phyloP scores from a whole-genome alignment of 2,329 filamentous ascomycete genomes.

The Gaeumannomyces sp. region DNA sequence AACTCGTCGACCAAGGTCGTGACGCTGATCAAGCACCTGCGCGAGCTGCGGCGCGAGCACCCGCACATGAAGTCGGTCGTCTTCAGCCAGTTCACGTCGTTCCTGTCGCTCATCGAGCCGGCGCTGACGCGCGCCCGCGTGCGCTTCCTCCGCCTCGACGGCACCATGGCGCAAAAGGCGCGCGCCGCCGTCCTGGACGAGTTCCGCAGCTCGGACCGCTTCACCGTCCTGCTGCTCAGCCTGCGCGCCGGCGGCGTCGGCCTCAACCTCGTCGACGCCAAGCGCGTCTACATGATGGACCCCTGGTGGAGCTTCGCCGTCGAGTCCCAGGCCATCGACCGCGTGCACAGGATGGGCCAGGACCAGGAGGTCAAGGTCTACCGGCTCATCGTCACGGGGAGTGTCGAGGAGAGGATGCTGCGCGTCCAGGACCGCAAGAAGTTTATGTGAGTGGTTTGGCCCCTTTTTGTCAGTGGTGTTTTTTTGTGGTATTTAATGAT shows the following conservation, averaged over 20 bases:
- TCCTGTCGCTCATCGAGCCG: conserved; percentile 83
- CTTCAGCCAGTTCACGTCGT: conserved; percentile 96
- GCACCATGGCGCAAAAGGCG: conserved; percentile 79
- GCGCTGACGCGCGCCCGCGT: conserved; percentile 69
- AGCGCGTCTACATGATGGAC: conserved; percentile 97
- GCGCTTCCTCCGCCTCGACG: conserved; percentile 80
- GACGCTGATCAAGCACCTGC: conserved; percentile 69
- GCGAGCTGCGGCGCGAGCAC: conserved; percentile 58
- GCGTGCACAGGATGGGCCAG: conserved; percentile 96
- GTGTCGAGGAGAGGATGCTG: conserved; percentile 93
- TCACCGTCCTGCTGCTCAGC: conserved; percentile 73
- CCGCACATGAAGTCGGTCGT: conserved; percentile 78
- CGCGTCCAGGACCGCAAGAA: conserved; percentile 92
- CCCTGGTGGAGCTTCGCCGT: conserved; percentile 99
- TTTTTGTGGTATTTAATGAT: no score
- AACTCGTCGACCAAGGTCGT: conserved; percentile 86
- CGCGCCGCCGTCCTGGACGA: conserved; percentile 71
- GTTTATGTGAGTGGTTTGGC: conserved; percentile 65
- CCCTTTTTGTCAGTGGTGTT: not conserved
- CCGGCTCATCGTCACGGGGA: conserved; percentile 82
- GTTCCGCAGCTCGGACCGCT: conserved; percentile 58
- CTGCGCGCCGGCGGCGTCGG: conserved; percentile 89
- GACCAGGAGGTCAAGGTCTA: conserved; percentile 77
- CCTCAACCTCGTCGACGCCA: conserved; percentile 83
- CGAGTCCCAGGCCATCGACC: conserved; percentile 94